Conservation (phyloP, 2,329 filamentous ascomycete species). For the Aspergillus chevalieri region DNA sequence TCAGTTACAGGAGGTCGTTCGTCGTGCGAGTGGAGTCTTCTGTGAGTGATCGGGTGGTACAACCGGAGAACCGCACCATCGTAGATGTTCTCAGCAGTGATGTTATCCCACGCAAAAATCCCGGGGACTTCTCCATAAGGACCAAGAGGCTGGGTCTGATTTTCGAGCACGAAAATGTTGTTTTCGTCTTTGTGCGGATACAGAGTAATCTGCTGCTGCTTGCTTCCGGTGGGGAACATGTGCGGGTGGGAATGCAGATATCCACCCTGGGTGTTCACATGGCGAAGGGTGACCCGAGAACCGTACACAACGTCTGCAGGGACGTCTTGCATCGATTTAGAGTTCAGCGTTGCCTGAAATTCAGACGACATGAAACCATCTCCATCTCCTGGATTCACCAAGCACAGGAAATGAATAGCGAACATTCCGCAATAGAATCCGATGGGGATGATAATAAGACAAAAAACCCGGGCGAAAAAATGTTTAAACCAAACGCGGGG, state of each 20-base stretch:
- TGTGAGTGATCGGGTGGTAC: slow-evolving; percentile 76
- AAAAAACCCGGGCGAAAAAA: slow-evolving; percentile 83
- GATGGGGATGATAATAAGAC: slow-evolving; percentile 79
- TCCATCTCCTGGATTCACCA: slow-evolving; percentile 90
- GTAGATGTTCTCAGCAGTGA: slow-evolving; percentile 63
- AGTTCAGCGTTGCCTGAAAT: slow-evolving; percentile 95
- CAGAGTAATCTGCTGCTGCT: slow-evolving; percentile 96
- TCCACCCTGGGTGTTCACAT: slow-evolving; percentile 95
- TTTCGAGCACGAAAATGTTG: slow-evolving; percentile 90
- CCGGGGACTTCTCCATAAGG: slow-evolving; percentile 73
- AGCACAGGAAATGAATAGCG: slow-evolving; percentile 87
- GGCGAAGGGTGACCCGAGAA: slow-evolving; percentile 76
- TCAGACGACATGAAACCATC: slow-evolving; percentile 99
- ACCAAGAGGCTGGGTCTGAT: slow-evolving; percentile 85
- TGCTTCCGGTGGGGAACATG: slow-evolving; percentile 96
- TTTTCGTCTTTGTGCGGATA: slow-evolving; percentile 99
- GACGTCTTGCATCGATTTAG: slow-evolving; percentile 91
- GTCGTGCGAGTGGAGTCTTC: slow-evolving; percentile 89
- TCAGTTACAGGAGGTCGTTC: slow-evolving; percentile 81
- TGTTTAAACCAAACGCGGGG: slow-evolving; percentile 87
- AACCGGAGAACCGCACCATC: slow-evolving; percentile 76
- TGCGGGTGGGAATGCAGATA: slow-evolving; percentile 95
- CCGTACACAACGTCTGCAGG: slow-evolving; percentile 87
- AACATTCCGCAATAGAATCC: slow-evolving; percentile 97
- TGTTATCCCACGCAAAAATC: slow-evolving; percentile 73